Evolutionary conservation across 768 basidiomycete species (phyloP), one percentile per base, ranked within the genome.

Genomic region (Pisolithus orientalis): DNA sequence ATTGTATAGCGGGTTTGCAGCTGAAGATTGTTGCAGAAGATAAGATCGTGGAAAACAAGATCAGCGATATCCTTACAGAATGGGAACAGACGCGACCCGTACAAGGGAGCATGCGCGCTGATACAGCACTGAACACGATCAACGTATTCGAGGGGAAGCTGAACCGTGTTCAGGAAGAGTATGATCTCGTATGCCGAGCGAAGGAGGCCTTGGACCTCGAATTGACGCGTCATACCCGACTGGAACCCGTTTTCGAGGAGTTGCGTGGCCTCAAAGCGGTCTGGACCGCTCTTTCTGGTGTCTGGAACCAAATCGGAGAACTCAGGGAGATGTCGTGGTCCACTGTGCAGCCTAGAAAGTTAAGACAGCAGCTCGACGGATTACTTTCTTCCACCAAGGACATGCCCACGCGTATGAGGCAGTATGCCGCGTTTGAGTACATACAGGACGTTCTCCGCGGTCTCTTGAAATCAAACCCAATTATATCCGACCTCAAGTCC

Each of bases 1-100:
- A 39, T 21, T 2, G 39, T 57, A 4, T 54, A 95, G 94, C 92
- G 57, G 96, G 95, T 1, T 76, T 99, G n/a, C 96, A 98, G 70
- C 77, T 97, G 56, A 99, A 98, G 79, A 95, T 99, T 67, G 90
- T 95, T n/a, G 94, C 96, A 1, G 94, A 99, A 69, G 96, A 97
- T 76, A 95, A 95, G 75, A 93, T 97, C 50, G 84, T 98, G 1
- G 92, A 95, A 74, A 90, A 92, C 70, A 94, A 92, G 73, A 94
- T 98, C 63, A 85, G 80, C 61, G 94, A 96, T 61, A 80, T 93
- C 53, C 76, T 96, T 14, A 71, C 76, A 51, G 96, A 98, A 68
- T 98, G 96, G 96, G 94, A 97, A 66, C 80, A 86, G 62, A 91
- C 87, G 57, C 91, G 96, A 62, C 96, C 96, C 0, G 91, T 99